Evolutionary conservation across 225 moss, liverwort and hornwort species (phyloP).

Genomic region (Climacium dendroides): DNA sequence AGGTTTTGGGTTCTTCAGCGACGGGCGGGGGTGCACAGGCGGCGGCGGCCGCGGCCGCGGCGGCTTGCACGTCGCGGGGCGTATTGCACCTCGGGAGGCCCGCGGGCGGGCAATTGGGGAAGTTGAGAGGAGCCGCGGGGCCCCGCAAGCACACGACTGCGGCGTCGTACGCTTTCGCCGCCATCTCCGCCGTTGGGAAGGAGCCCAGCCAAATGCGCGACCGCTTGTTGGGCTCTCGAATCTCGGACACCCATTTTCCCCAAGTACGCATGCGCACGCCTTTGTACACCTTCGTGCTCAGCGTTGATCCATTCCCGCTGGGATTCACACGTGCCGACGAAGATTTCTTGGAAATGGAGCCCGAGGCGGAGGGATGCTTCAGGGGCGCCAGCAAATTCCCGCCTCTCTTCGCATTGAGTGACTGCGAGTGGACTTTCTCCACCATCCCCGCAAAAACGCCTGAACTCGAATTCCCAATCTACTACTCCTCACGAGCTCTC

Average conservation of each 20-base stretch:
- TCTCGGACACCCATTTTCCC: conserved; percentile 50
- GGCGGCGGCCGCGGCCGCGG: conserved; percentile 28
- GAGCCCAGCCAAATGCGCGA: conserved; percentile 52
- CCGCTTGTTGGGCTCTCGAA: conserved; percentile 41
- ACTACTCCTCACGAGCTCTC: not conserved
- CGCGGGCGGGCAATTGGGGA: conserved; percentile 19
- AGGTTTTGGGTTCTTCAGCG: not conserved
- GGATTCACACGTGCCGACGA: not conserved
- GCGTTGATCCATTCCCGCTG: not conserved
- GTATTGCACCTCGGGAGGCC: conserved; percentile 9
- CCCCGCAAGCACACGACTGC: conserved; percentile 39
- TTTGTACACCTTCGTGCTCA: conserved; percentile 11
- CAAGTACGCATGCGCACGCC: conserved; percentile 45
- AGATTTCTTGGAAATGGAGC: not conserved
- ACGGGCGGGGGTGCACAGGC: not conserved
- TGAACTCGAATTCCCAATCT: not conserved
- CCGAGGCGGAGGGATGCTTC: not conserved
- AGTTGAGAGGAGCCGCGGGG: conserved; percentile 21
- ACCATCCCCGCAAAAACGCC: conserved; percentile 6
- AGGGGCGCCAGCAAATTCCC: conserved; percentile 19
- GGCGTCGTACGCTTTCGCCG: conserved; percentile 37
- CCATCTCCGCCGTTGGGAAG: conserved; percentile 41
- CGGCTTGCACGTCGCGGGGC: conserved; percentile 29
- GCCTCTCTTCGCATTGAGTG: conserved; percentile 20
- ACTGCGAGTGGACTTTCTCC: conserved; percentile 4